Base-by-base conservation (phyloP, 306 rosid species). In the Leucaena leucocephala region DNA sequence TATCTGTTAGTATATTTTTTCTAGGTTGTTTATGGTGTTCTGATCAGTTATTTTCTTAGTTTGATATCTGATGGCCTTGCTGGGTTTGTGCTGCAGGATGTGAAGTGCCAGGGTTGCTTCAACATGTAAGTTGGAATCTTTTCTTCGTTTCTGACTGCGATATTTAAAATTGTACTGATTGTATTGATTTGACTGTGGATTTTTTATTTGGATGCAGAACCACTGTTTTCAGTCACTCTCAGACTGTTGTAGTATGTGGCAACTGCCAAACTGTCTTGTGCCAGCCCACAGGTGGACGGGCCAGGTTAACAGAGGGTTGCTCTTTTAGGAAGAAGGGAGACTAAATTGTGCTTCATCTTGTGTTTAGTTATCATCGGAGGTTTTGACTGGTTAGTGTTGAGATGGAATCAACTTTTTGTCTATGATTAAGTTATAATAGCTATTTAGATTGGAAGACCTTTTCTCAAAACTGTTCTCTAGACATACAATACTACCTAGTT, bases 101-200 rank as follows among this genome's bases (percentile, higher is more conserved):
- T 79, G 33, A 79, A 79, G 49, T 79, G 83, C 46, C 83, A 79
- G 52, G 83, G 83, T 34, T 79, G 83, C 65, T 79, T 79, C 73
- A 79, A 79, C 73, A 79, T 79, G 78, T 79, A 79, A 79, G 78
- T 49, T 22, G 44, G 4, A 50, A n/a, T 7, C 10, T 38, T n/a
- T 52, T 77, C 42, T 43, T 49, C 6, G 36, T 22, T n/a, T 72
- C 12, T 11, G n/a, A 8, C 21, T 35, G 5, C 17, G 21, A 72
- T 68, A 8, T 50, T 35, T 4, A 16, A 50, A 27, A n/a, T 36
- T 61, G 14, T 15, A n/a, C 19, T 3, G 3, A 50, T 54, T 39
- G 14, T 15, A n/a, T 39, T 3, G 3, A 50, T 54, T 39, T 54
- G 36, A 36, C 36, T 35, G 17, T 35, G 10, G 46, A 8, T 2